Evolutionary conservation across 2,329 filamentous ascomycete species (phyloP).

Genomic region (Colletotrichum tropicale): DNA sequence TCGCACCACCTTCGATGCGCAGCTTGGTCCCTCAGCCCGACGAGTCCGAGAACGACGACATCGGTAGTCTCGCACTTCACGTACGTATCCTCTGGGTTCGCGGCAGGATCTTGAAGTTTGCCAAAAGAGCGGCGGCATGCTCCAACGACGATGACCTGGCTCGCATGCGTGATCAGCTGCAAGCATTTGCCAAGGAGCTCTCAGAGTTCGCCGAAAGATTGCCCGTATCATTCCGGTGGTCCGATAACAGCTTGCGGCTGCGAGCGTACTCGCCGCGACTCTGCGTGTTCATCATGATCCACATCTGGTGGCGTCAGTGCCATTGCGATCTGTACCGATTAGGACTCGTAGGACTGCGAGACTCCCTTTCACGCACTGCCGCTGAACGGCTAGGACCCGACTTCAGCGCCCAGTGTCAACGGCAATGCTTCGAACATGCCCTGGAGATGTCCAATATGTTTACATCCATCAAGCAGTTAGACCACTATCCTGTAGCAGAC

Average conservation of each 20-base stretch:
- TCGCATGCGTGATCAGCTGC: conserved; percentile 44
- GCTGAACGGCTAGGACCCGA: conserved; percentile 51
- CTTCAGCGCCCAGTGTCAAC: conserved; percentile 54
- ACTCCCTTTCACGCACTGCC: conserved; percentile 49
- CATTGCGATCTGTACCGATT: conserved; percentile 62
- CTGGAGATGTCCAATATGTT: conserved; percentile 62
- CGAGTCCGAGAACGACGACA: conserved; percentile 54
- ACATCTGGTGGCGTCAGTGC: conserved; percentile 64
- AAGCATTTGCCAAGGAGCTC: conserved; percentile 53
- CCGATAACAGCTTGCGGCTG: conserved; percentile 59
- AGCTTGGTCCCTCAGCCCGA: conserved; percentile 50
- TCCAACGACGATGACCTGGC: conserved; percentile 39
- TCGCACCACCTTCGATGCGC: conserved; percentile 56
- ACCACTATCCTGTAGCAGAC: conserved; percentile 57
- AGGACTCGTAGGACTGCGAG: conserved; percentile 54
- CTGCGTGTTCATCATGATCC: conserved; percentile 64
- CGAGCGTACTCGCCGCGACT: conserved; percentile 62
- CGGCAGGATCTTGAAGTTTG: conserved; percentile 58
- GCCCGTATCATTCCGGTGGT: conserved; percentile 62
- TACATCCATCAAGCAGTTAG: conserved; percentile 52
- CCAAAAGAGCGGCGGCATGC: conserved; percentile 47
- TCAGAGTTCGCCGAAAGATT: conserved; percentile 57
- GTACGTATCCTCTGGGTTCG: conserved; percentile 61
- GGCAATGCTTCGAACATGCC: conserved; percentile 58
- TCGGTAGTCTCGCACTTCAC: conserved; percentile 61